Conservation (phyloP, 495 filamentous ascomycete genomes). For the Aspergillus egyptiacus region DNA sequence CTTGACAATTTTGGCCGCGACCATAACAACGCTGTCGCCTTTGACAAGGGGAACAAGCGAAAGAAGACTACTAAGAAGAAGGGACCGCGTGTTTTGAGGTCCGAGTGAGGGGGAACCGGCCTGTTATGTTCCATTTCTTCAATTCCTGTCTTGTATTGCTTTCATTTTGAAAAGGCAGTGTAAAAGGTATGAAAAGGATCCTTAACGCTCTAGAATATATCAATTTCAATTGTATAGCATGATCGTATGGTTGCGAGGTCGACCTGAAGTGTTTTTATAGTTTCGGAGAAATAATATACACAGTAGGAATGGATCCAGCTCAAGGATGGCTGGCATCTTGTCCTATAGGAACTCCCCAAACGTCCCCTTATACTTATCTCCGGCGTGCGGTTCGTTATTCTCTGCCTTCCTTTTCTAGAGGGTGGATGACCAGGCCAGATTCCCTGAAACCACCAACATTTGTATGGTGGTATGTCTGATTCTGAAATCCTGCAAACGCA, state of each 20-base stretch:
- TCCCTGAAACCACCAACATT: not conserved
- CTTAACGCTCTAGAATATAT: not conserved
- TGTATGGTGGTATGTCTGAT: not conserved
- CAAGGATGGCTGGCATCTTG: too few relatives aligned
- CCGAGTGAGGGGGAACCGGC: constrained; percentile 53
- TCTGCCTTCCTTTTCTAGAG: too few relatives aligned
- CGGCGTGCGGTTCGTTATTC: too few relatives aligned
- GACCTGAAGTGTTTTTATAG: too few relatives aligned
- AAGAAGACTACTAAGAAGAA: constrained; percentile 76
- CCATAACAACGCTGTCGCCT: constrained; percentile 75
- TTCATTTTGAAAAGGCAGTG: not conserved
- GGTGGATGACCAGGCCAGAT: too few relatives aligned
- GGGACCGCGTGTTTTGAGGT: constrained; percentile 73
- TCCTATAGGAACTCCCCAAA: too few relatives aligned
- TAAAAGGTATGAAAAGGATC: constrained; percentile 9
- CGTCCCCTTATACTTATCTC: too few relatives aligned
- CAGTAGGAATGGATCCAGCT: too few relatives aligned
- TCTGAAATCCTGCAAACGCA: not conserved
- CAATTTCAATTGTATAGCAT: constrained; percentile 3
- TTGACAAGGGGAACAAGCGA: constrained; percentile 92
- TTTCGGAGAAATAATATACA: constrained; percentile 16
- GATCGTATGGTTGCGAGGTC: too few relatives aligned
- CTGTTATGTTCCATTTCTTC: constrained; percentile 4
- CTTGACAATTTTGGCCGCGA: constrained; percentile 93
- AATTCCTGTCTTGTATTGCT: constrained; percentile 17